These are phyloP conservation scores for Trypanosoma theileri DNA, from an alignment of 208 protist species.

Conservation along the genomic window DNA sequence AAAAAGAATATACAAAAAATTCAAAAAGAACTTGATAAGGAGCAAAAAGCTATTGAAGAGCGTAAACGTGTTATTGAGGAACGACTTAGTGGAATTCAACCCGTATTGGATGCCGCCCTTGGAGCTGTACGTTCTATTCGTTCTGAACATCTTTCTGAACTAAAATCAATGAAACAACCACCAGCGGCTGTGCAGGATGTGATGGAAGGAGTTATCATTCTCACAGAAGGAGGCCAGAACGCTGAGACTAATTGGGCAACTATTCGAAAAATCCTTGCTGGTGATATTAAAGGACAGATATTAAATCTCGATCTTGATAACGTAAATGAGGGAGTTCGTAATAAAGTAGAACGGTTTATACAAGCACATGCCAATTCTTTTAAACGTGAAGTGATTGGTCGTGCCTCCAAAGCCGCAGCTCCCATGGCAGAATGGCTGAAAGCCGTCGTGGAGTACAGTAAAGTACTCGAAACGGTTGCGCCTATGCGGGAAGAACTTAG, in stretches of 20 bases:
- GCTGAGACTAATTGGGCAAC: conserved; percentile 92
- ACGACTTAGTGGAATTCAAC: conserved; percentile 93
- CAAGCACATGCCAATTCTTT: conserved; percentile 88
- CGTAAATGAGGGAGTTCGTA: conserved; percentile 63
- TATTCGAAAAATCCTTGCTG: conserved; percentile 94
- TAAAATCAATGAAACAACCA: conserved; percentile 95
- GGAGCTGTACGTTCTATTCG: conserved; percentile 94
- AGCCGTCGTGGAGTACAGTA: conserved; percentile 96
- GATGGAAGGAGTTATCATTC: conserved; percentile 94
- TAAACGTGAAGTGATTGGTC: conserved; percentile 90
- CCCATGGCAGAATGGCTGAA: conserved; percentile 97
- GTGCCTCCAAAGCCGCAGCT: conserved; percentile 93
- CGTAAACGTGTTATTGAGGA: conserved; percentile 93
- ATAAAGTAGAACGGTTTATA: conserved; percentile 90
- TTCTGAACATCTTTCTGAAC: conserved; percentile 94
- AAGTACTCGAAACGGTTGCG: conserved; percentile 92
- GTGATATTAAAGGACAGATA: conserved; percentile 95
- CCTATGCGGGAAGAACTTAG: conserved; percentile 89
- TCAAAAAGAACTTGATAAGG: conserved; percentile 88
- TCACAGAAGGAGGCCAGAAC: conserved; percentile 83
- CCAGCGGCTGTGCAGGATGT: conserved; percentile 95
- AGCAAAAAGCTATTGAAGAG: conserved; percentile 87
- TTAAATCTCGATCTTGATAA: conserved; percentile 95
- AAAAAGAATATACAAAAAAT: conserved; percentile 94
- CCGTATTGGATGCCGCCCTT: conserved; percentile 93